Conservation (phyloP, 177 flowering plant genomes). For the Tripterygium wilfordii region DNA sequence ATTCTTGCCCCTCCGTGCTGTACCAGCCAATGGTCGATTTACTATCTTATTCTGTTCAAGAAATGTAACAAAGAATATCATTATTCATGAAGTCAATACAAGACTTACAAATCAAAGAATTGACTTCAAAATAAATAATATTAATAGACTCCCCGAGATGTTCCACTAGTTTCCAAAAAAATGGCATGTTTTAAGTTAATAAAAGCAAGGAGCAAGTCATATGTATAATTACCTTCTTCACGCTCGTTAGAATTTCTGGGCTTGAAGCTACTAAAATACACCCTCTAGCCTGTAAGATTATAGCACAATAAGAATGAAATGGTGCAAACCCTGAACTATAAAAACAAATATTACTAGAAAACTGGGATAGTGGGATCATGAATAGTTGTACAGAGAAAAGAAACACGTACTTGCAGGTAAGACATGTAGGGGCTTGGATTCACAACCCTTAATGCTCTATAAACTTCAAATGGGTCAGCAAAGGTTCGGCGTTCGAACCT, state of each 20-base stretch:
- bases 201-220: neutral
- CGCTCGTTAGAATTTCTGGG: slow-evolving; percentile 89
- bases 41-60: slow-evolving; percentile 36
- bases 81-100: neutral
- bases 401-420: slow-evolving; percentile 71
- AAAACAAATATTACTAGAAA: neutral
- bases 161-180: too few species aligned
- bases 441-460: slow-evolving; percentile 84
- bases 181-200: too few species aligned
- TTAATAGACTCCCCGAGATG: too few species aligned
- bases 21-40: slow-evolving; percentile 66
- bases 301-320: neutral
- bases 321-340: neutral
- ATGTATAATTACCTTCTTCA: slow-evolving; percentile 48
- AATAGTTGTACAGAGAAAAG: neutral
- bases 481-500: slow-evolving; percentile 93
- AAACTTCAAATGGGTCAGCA: slow-evolving; percentile 97
- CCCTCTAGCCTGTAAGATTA: slow-evolving; percentile 72
- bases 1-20: slow-evolving; percentile 53
- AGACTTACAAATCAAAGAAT: too few species aligned
- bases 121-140: too few species aligned
- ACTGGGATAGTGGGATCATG: neutral
- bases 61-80: neutral
- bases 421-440: slow-evolving; percentile 95
- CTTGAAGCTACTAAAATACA: slow-evolving; percentile 91